Base-by-base conservation (phyloP, 305 asterid genomes). In the Striga hermonthica region DNA sequence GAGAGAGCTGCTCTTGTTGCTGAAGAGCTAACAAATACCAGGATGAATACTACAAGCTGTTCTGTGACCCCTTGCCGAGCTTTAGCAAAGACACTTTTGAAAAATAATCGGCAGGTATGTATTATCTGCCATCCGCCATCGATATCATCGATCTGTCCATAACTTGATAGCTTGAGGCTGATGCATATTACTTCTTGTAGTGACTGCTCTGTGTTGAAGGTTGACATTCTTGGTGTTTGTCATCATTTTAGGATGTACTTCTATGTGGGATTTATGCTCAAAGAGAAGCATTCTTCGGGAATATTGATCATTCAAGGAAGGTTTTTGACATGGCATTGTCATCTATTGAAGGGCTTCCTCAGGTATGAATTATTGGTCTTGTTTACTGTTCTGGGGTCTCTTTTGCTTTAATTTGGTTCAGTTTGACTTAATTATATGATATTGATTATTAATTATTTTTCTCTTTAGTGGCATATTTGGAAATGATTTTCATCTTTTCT, bases 191-290 rank as follows among this genome's bases (percentile, higher is more conserved):
- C 50, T 60, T 61, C 47, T 34, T 35, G 43, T 60, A 48, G 58
- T 59, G 43, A 55, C 57, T 66, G 62, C 49, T 35, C 62, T 74
- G 70, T 28, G 39, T 47, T 69, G 60, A 70, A 57, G 60, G 16
- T 64, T 67, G 11, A 61, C 31, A 35, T 10, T 47, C 47, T 50
- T 57, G 31, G 53, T 64, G 62, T 40, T 58, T 31, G 61, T 65
- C 72, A 45, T 68, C 62, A 43, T 73, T 71, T 61, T 74, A 93
- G 99, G 97, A 93, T 84, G 78, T 90, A 67, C 75, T 90, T 84
- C 89, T 93, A 38, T 93, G 99, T 78, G 99, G 99, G 64, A 93
- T 85, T 75, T 93, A 93, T 78, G 97, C 97, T 14, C 87, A 76
- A 72, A 81, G 99, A 75, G 99, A 90, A 80, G 97, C 99, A 11